Base-by-base conservation (phyloP, 2,329 filamentous ascomycete genomes). In the Scytalidium sp. region DNA sequence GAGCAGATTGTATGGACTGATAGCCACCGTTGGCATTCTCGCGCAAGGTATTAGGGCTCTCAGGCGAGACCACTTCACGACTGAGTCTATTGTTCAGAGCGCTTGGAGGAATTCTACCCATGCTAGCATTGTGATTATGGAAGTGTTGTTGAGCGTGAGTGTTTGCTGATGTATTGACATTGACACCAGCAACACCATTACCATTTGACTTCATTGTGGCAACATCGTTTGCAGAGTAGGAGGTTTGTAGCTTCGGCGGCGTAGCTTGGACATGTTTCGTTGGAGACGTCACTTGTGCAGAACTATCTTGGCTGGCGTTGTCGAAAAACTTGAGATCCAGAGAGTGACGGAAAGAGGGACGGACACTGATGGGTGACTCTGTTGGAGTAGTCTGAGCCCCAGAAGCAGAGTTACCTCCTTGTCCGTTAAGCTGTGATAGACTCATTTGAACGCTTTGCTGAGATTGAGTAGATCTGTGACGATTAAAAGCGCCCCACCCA, bases 141-240 rank as follows among this genome's bases (percentile, higher is more conserved):
- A 80, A 72, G 59, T 77, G 74, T 55, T 80, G 75, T 61, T 84
- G 78, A 46, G 77, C 74, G 54, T 83, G 78, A 4, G 75, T 83
- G 64, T 88, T 88, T 46, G 64, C 56, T 21, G 62, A 62, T n/a
- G 45, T 59, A 25, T 56, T 60, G 25, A 57, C 51, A 25, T 56
- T 61, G 23, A 57, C 50, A 39, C 49, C 55, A 23, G 55, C 43
- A 20, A 57, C 49, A 17, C 62, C 61, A 47, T 64, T 66, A 27
- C 72, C 70, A 10, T 72, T 49, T 21, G 57, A 56, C 79, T 94
- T 96, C 63, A 91, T 75, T 7, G 91, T 95, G 3, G 91, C 88
- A 19, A 97, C 78, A 63, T 97, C 92, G 67, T 88, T 94, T 47
- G 90, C 84, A 9, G 94, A 97, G 72, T 89, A 97, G 0, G 93